Evolutionary conservation across 1,139 yeast genomes (phyloP).

Genomic region (Citeromyces hawaiiensis): DNA sequence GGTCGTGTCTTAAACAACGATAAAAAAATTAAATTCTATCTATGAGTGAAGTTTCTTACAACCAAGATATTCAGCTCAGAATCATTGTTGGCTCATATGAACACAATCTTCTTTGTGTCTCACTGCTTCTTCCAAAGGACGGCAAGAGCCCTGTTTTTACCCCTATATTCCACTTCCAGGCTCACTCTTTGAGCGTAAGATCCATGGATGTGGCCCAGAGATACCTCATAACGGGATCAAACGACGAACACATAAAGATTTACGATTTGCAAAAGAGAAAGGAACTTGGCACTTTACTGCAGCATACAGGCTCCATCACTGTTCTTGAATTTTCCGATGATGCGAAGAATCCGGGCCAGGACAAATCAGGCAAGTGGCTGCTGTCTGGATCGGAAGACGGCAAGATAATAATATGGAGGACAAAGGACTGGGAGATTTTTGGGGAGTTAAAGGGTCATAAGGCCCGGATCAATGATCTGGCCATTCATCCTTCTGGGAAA

Average conservation of each 20-base stretch:
- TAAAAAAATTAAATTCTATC: too few species aligned
- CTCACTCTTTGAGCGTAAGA: conserved; percentile 81
- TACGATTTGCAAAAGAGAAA: conserved; percentile 90
- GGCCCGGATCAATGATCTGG: conserved; percentile 65
- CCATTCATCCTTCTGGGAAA: conserved; percentile 88
- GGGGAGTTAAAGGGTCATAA: conserved; percentile 79
- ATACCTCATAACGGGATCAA: conserved; percentile 86
- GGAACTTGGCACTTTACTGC: conserved; percentile 81
- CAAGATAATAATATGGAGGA: conserved; percentile 82
- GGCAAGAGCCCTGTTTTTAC: conserved; percentile 50
- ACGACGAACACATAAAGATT: conserved; percentile 90
- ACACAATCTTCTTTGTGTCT: conserved; percentile 78
- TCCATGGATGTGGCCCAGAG: conserved; percentile 74
- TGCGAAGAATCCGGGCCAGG: conserved; percentile 8
- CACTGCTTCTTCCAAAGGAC: conserved; percentile 29
- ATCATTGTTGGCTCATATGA: conserved; percentile 92
- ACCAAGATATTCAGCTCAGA: conserved; percentile 30
- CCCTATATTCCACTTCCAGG: conserved; percentile 91
- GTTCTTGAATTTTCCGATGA: conserved; percentile 51
- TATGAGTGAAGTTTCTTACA: conserved; percentile 1
- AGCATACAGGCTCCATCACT: conserved; percentile 85
- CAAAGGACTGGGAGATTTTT: conserved; percentile 92
- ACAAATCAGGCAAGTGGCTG: conserved; percentile 67
- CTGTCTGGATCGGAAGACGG: conserved; percentile 90
- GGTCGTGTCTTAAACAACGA: neutral